Percentiles rank a stretch among this genome's conserved stretches.
Evolutionary conservation across 768 basidiomycete species (phyloP).

Genomic region (Royoungia palumana): DNA sequence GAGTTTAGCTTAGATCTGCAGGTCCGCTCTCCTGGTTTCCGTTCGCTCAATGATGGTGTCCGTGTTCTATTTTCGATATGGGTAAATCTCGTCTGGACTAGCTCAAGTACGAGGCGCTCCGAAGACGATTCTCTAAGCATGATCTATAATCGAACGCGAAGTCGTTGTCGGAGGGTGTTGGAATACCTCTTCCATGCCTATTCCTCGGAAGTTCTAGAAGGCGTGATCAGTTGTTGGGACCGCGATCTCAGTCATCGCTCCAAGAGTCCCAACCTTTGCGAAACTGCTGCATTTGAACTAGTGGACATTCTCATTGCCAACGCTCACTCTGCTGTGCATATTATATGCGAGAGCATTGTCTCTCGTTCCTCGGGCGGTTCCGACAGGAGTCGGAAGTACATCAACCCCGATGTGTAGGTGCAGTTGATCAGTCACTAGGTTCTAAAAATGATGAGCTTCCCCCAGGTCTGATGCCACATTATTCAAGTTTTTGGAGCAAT

Average conservation of each 20-base stretch:
- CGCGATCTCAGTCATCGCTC: conserved; percentile 47
- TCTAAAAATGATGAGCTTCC: conserved; percentile 3
- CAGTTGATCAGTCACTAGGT: not conserved
- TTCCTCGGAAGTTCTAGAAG: conserved; percentile 79
- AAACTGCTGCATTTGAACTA: conserved; percentile 69
- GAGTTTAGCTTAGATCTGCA: conserved; percentile 8
- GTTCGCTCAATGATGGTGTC: conserved; percentile 76
- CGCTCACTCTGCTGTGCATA: conserved; percentile 83
- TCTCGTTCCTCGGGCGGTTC: conserved; percentile 51
- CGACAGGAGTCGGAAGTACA: conserved; percentile 60
- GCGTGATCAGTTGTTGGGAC: conserved; percentile 80
- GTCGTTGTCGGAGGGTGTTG: conserved; percentile 72
- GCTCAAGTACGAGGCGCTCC: conserved; percentile 44
- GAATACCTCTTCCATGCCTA: conserved; percentile 84
- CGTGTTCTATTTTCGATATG: conserved; percentile 76
- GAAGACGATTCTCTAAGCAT: conserved; percentile 66
- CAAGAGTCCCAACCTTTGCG: conserved; percentile 38
- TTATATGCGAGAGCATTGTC: conserved; percentile 81
- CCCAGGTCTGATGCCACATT: conserved; percentile 65
- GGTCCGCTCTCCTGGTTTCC: conserved; percentile 73
- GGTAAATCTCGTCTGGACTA: conserved; percentile 55
- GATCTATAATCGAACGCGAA: conserved; percentile 62
- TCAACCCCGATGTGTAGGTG: conserved; percentile 66
- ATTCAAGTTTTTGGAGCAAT: conserved; percentile 89
- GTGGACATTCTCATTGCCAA: conserved; percentile 80